Evolutionary conservation across 768 basidiomycete species (phyloP).

Genomic region (Mrakia hoshinonis): DNA sequence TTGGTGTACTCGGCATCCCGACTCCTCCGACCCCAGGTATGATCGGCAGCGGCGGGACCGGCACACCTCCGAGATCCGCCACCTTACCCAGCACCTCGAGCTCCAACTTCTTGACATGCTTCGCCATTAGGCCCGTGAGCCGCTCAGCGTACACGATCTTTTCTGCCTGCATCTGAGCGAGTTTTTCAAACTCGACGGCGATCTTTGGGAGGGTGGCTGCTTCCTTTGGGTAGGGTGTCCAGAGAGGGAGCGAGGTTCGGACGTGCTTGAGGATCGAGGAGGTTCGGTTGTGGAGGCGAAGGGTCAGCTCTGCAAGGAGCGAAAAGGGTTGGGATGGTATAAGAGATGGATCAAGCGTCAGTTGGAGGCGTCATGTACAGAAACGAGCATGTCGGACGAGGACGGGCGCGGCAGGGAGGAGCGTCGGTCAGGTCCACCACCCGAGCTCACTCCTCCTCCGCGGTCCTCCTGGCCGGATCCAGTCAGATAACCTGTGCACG

Average conservation of each 20-base stretch:
- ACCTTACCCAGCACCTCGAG: slow-evolving; percentile 25
- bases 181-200: slow-evolving; percentile 20
- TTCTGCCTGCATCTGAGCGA: slow-evolving; percentile 16
- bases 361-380: too few relatives aligned
- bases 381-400: background rate
- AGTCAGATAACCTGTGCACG: background rate
- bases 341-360: too few relatives aligned
- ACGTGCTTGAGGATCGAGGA: slow-evolving; percentile 28
- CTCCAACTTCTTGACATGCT: slow-evolving; percentile 20
- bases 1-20: background rate
- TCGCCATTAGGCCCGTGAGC: slow-evolving; percentile 8
- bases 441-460: background rate
- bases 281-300: slow-evolving; percentile 21
- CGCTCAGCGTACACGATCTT: slow-evolving; percentile 17
- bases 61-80: slow-evolving; percentile 26
- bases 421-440: slow-evolving; percentile 15
- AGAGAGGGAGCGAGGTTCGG: slow-evolving; percentile 16
- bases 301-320: slow-evolving; percentile 21
- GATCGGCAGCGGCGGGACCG: slow-evolving; percentile 4
- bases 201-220: slow-evolving; percentile 24
- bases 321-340: too few relatives aligned
- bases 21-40: slow-evolving; percentile 2
- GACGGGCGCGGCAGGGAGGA: background rate
- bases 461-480: too few relatives aligned
- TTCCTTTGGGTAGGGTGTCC: slow-evolving; percentile 21